Conservation (phyloP, 768 basidiomycete genomes). For the Tylopilus sp. region DNA sequence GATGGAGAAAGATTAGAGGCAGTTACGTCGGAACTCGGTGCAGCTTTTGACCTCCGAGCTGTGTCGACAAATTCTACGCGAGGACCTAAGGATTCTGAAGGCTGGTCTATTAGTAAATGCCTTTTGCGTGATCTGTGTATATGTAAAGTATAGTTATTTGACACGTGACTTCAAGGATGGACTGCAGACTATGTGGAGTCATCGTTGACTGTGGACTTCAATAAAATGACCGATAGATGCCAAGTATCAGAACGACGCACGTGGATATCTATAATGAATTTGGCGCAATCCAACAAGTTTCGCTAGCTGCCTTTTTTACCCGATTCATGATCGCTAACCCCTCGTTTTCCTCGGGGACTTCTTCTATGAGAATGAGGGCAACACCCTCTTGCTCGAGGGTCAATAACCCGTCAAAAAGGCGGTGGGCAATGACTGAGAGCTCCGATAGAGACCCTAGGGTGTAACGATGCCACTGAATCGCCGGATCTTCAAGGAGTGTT, state of each 20-base stretch:
- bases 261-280: conserved; percentile 12
- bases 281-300: conserved; percentile 34
- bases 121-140: not conserved
- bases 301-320: conserved; percentile 82
- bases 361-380: conserved; percentile 83
- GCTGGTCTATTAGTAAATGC: not conserved
- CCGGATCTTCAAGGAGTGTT: conserved; percentile 27
- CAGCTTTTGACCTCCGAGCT: not conserved
- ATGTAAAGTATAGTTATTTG: not conserved
- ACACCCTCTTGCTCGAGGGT: conserved; percentile 74
- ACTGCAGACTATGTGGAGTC: not conserved
- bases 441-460: conserved; percentile 48
- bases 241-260: conserved; percentile 11
- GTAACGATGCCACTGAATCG: conserved; percentile 56
- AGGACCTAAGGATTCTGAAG: not conserved
- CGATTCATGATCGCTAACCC: conserved; percentile 96
- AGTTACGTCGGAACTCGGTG: not conserved
- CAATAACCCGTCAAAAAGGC: conserved; percentile 84
- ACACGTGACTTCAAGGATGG: not conserved
- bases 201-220: not conserved
- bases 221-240: not conserved
- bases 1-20: not conserved
- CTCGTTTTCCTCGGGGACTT: conserved; percentile 72
- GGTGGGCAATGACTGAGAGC: conserved; percentile 68
- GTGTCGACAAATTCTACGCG: not conserved